Conservation (phyloP, 768 basidiomycete genomes). For the Cystofilobasidium capitatum region DNA sequence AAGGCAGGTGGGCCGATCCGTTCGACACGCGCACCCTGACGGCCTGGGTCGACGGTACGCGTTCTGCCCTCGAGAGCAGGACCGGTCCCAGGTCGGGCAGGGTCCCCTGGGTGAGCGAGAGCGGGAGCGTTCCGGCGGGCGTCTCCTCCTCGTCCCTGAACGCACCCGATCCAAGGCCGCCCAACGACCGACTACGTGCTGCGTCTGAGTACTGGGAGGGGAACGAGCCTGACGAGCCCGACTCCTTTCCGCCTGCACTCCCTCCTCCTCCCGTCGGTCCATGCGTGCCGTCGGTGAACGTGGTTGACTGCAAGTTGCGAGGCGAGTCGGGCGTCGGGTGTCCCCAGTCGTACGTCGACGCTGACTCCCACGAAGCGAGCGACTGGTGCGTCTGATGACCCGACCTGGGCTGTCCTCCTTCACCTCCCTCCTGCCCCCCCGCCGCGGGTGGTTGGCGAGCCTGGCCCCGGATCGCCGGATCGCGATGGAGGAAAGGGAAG, state of each 20-base stretch:
- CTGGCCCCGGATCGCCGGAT: not conserved
- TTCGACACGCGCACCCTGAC: not conserved
- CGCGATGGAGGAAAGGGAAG: not conserved
- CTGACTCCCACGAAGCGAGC: not conserved
- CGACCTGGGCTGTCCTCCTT: too few relatives aligned
- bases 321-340: not conserved
- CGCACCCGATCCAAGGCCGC: not conserved
- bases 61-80: not conserved
- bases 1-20: not conserved
- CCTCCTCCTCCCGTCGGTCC: too few relatives aligned
- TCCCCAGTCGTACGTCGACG: conserved; percentile 2
- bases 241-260: not conserved
- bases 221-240: not conserved
- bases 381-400: not conserved
- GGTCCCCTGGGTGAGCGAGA: not conserved
- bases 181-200: too few relatives aligned
- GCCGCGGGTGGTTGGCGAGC: not conserved
- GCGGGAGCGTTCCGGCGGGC: not conserved
- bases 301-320: too few relatives aligned
- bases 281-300: too few relatives aligned
- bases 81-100: not conserved
- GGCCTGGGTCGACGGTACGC: not conserved
- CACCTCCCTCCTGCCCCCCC: too few relatives aligned
- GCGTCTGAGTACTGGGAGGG: not conserved
- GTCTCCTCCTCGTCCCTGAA: not conserved